A percentile compares a stretch with the other conserved stretches of the same genome.
These are phyloP conservation scores for Cicer bijugum DNA, from an alignment of 306 rosid species.

Conservation along the genomic window DNA sequence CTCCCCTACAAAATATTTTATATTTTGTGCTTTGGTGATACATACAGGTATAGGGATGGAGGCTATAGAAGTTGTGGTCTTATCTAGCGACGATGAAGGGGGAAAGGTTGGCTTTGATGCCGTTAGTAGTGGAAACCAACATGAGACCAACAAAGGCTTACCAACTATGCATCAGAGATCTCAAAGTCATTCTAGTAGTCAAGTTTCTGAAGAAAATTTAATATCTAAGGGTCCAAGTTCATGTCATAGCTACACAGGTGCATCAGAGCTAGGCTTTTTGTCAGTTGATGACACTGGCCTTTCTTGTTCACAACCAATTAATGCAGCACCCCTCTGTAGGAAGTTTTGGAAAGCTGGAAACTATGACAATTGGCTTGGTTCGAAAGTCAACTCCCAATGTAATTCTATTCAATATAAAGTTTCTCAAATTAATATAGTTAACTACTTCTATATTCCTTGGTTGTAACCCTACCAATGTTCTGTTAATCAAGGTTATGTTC, in stretches of 20 bases:
- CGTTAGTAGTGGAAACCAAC: constrained; percentile 38
- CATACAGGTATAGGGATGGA: constrained; percentile 52
- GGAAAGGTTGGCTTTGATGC: constrained; percentile 44
- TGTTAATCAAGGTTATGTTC: constrained; percentile 31
- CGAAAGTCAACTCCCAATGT: constrained; percentile 61
- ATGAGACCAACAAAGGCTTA: constrained; percentile 38
- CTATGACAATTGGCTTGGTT: constrained; percentile 50
- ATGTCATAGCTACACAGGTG: constrained; percentile 55
- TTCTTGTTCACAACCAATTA: constrained; percentile 47
- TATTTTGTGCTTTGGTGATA: constrained; percentile 8
- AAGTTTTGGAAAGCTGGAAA: constrained; percentile 87
- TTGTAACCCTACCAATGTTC: not conserved
- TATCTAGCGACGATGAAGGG: constrained; percentile 66
- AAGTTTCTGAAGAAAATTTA: constrained; percentile 54
- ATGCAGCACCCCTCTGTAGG: constrained; percentile 62
- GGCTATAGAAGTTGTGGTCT: constrained; percentile 56
- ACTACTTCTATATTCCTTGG: not conserved
- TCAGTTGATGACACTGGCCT: constrained; percentile 54
- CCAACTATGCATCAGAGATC: constrained; percentile 29
- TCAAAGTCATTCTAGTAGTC: constrained; percentile 35
- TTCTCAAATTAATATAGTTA: constrained; percentile 23
- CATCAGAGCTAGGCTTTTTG: constrained; percentile 55
- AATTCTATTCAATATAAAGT: constrained; percentile 38
- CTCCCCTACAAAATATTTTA: not conserved
- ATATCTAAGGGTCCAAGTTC: constrained; percentile 53